Base-by-base conservation (phyloP, 371 early-diverging fungal species). In the Mortierella sp. region DNA sequence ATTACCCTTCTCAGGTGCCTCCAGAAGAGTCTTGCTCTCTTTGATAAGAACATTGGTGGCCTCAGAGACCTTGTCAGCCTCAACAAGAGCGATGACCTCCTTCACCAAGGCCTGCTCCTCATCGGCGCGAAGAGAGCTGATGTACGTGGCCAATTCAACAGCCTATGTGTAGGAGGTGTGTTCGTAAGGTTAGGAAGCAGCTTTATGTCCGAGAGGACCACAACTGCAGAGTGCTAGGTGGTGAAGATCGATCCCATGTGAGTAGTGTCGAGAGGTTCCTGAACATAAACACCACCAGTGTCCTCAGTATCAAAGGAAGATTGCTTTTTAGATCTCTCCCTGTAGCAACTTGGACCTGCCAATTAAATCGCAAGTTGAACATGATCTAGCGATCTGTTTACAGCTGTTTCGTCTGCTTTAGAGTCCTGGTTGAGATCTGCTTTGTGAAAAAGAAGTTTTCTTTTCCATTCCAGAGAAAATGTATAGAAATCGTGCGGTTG, bases 1-100 rank as follows among this genome's bases (percentile, higher is more conserved):
- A 55, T 53, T 73, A 89, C 90, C 90, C 79, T 81, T 87, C 62
- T 89, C 84, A 39, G 82, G 87, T 41, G 84, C 83, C 44, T 81
- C 81, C 72, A 93, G 72, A 44, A 93, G 81, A 27, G 86, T 56
- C 31, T 81, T 80, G 69, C 86, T 83, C 67, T 90, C 89, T 56
- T 83, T 81, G 19, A 86, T 86, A 54, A 91, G 87, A 55, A 83
- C 64, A 32, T 83, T 70, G 55, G 83, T 82, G 27, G 89, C 86
- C 32, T 86, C 84, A 49, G 81, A 70, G 60, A 84, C 81, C 71
- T 93, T 90, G 47, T 87, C 84, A 50, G 83, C 81, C 53, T 84
- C 84, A n/a, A 87, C 62, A 28, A 91, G 78, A 41, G 84, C 50
- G 39, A 75, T 78, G 31, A 84, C 71, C 55, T 86, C 82, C 52